Evolutionary conservation across 1,139 yeast genomes (phyloP), one percentile per base, ranked within the genome.

Genomic region (Ashbya aceris): DNA sequence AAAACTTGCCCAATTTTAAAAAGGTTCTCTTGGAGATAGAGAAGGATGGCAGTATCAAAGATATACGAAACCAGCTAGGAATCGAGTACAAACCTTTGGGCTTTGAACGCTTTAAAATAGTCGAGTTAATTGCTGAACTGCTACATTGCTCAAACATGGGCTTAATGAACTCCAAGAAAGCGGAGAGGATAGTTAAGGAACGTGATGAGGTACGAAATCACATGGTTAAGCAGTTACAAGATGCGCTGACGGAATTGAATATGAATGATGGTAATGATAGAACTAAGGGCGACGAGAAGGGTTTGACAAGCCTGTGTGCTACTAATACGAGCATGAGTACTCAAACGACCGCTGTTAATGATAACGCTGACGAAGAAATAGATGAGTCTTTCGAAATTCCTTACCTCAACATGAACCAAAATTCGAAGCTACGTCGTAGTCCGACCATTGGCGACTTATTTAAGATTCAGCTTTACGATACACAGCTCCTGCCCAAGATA

Each of bases 121-220:
- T 96, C 61, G 98, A 93, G 65, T 71, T 91, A 49, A 78, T 91
- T 49, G 98, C 98, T 0, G 99, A 91, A 61, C 71, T 91, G 40
- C 72, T 91, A 45, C 99, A 91, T 64, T 91, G 99, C 59, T 86
- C 96, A 23, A 91, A 91, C 63, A 93, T 93, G 98, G 93, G 91
- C 0, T 68, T 91, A 37, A 71, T 91, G 50, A 91, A 91, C 59
- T 95, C 89, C 50, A 80, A 79, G 46, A 75, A 77, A 49, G 96
- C 96, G 9, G 94, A 77, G 56, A 77, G 73, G 31, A 79, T 85
- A 34, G 95, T 89, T 2, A 64, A 63, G 38, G 83, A 81, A 55
- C 74, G 98, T 43, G 95, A 87, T 57, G 68, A 69, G 17, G 77
- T 83, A 48, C 73, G 96, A 49, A 68, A 66, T 40, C 64, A 61